Conservation (phyloP, 2,329 filamentous ascomycete genomes). For the Fusarium nisikadoi region DNA sequence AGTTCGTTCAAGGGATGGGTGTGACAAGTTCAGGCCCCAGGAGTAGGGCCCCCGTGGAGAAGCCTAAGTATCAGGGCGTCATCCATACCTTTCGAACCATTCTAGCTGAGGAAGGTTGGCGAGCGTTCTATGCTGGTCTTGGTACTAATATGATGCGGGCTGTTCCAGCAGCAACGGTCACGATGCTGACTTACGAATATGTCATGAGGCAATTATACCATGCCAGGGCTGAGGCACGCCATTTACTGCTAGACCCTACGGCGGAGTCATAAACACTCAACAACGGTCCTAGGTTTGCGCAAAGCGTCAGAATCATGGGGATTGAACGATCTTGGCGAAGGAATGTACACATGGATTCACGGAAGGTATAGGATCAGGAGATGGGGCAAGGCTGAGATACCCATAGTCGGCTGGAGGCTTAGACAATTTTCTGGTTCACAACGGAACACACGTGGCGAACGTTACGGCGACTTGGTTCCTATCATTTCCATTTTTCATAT, state of each 20-base stretch:
- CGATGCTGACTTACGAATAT: slow-evolving; percentile 96
- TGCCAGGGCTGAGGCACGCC: slow-evolving; percentile 53
- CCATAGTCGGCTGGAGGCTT: slow-evolving; percentile 51
- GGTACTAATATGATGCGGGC: slow-evolving; percentile 98
- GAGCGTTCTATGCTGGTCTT: slow-evolving; percentile 96
- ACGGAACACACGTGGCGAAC: slow-evolving; percentile 30
- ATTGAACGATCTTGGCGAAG: slow-evolving; percentile 15
- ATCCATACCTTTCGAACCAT: slow-evolving; percentile 86
- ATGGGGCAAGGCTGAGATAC: slow-evolving; percentile 49
- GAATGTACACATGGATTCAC: slow-evolving; percentile 33
- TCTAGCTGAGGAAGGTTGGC: slow-evolving; percentile 90
- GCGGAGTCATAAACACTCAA: slow-evolving; percentile 27
- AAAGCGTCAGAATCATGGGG: slow-evolving; percentile 14
- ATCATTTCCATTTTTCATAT: slow-evolving; percentile 30
- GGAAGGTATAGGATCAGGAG: slow-evolving; percentile 20
- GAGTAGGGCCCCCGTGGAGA: slow-evolving; percentile 42
- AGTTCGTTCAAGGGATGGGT: slow-evolving; percentile 62
- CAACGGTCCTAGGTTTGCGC: neutral
- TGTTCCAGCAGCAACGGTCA: slow-evolving; percentile 94
- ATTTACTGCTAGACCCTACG: slow-evolving; percentile 30
- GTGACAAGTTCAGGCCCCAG: slow-evolving; percentile 50
- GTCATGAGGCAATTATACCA: slow-evolving; percentile 65
- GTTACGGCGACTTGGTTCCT: slow-evolving; percentile 25
- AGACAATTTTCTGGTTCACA: slow-evolving; percentile 48
- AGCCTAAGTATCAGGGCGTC: slow-evolving; percentile 78